Evolutionary conservation across 2,329 filamentous ascomycete genomes (phyloP).

Genomic region (Ophiostoma sp.): DNA sequence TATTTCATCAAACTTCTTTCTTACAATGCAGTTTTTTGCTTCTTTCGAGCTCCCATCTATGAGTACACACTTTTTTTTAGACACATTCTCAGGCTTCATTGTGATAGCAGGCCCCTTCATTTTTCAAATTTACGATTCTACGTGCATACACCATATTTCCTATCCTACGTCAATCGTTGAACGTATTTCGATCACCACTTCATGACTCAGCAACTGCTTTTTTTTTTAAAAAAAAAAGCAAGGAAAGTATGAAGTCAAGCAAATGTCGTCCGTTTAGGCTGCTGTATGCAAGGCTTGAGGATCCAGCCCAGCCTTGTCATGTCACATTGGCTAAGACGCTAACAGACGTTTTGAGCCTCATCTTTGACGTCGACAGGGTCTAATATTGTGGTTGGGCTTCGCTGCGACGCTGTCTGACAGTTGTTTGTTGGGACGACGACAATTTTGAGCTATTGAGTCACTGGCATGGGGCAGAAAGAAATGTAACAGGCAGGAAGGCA

Average conservation of each 20-base stretch:
- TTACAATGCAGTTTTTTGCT: neutral
- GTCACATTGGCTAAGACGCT: neutral
- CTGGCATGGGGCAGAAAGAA: neutral
- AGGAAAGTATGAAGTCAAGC: neutral
- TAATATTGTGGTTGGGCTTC: neutral
- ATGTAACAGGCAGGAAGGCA: neutral
- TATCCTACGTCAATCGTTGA: too few species aligned
- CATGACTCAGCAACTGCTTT: too few species aligned
- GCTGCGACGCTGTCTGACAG: neutral
- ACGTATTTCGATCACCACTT: too few species aligned
- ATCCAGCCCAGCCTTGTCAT: constrained; percentile 1
- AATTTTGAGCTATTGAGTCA: neutral
- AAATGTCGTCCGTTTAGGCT: neutral
- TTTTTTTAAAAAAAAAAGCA: too few species aligned
- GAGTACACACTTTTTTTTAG: too few species aligned
- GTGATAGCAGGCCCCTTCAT: too few species aligned
- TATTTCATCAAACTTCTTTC: neutral
- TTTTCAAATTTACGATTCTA: too few species aligned
- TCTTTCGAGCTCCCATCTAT: too few species aligned
- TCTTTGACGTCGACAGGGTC: neutral
- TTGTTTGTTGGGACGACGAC: neutral
- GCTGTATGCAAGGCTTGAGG: neutral
- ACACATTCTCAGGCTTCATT: too few species aligned
- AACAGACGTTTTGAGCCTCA: constrained; percentile 4
- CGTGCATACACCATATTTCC: too few species aligned